Evolutionary conservation across 192 early-diverging fungal species (phyloP), one percentile per base, ranked within the genome.

Genomic region (Obelidium mucronatum): DNA sequence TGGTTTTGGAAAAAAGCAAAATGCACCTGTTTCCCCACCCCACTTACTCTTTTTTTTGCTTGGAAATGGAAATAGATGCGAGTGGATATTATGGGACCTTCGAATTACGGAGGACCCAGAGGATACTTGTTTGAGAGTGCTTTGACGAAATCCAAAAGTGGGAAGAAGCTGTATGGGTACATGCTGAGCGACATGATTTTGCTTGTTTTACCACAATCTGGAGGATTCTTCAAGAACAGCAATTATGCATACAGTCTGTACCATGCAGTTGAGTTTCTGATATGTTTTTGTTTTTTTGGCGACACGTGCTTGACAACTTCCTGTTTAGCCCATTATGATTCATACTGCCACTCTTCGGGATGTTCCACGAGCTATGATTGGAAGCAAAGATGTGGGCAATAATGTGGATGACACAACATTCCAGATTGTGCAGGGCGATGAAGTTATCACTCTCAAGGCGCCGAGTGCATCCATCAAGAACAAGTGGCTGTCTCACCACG

Each of bases 81-180:
- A 13, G 53, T 94, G 3, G 85, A 91, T 75, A 67, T 93, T 53
- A 74, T 65, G 8, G 82, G 87, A 8, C 82, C 86, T 36, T 91
- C 92, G 39, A 78, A 85, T 34, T 75, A 74, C 22, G 68, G 93
- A 26, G 89, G 90, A 2, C 74, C 75, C 8, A 81, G 94, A 40
- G 80, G 85, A 61, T 90, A 92, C 61, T 78, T 94, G 11, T 85
- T 90, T 66, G 92, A 95, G 52, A 93, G 94, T 37, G 63, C 75
- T 28, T 78, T 95, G 8, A 74, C 83, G 22, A 95, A 95, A 76
- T 84, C 87, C 19, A 95, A 94, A 61, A 93, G 92, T 68, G 92
- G 92, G 15, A 82, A 93, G 34, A 93, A 92, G 67, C 80, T 95
- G 1, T 85, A 91, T 73, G 91, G 74, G 22, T 89, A 82, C 74